Conservation (phyloP, 495 filamentous ascomycete genomes). For the Penicillium crystallinum region DNA sequence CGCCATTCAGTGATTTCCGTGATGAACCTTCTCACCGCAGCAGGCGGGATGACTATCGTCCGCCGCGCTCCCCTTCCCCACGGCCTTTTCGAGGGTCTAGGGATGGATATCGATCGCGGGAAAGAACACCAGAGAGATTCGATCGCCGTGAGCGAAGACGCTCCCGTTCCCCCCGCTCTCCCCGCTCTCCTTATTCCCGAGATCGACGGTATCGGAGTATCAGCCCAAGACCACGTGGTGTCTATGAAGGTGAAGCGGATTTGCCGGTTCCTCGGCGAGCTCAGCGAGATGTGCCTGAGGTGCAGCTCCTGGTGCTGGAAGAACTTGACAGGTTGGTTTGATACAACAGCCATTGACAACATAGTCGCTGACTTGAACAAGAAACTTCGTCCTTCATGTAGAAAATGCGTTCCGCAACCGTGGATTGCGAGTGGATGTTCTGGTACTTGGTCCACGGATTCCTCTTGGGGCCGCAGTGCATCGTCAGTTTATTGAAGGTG, state of each 20-base stretch:
- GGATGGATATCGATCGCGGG: conserved; percentile 66
- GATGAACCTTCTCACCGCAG: conserved; percentile 47
- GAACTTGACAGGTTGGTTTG: conserved; percentile 62
- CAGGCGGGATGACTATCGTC: conserved; percentile 59
- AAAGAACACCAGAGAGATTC: conserved; percentile 51
- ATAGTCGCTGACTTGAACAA: conserved; percentile 22
- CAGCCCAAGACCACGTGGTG: conserved; percentile 53
- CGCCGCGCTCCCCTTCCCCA: conserved; percentile 58
- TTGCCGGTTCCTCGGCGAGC: conserved; percentile 69
- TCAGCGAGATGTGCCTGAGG: conserved; percentile 78
- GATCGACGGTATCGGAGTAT: conserved; percentile 62
- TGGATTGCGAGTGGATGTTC: conserved; percentile 66
- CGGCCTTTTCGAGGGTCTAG: conserved; percentile 49
- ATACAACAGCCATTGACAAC: neutral
- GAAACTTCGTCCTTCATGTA: conserved; percentile 76
- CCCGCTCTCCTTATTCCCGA: conserved; percentile 50
- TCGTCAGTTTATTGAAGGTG: conserved; percentile 82
- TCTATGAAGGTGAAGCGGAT: conserved; percentile 53
- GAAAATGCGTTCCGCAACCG: conserved; percentile 67
- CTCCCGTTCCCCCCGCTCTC: conserved; percentile 54
- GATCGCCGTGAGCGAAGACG: conserved; percentile 57
- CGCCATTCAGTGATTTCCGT: conserved; percentile 44
- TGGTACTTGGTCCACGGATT: conserved; percentile 73
- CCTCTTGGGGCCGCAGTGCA: conserved; percentile 71
- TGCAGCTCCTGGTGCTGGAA: conserved; percentile 79